phyloP scores from a whole-genome alignment of 306 rosid species.

The Myrica gale region DNA sequence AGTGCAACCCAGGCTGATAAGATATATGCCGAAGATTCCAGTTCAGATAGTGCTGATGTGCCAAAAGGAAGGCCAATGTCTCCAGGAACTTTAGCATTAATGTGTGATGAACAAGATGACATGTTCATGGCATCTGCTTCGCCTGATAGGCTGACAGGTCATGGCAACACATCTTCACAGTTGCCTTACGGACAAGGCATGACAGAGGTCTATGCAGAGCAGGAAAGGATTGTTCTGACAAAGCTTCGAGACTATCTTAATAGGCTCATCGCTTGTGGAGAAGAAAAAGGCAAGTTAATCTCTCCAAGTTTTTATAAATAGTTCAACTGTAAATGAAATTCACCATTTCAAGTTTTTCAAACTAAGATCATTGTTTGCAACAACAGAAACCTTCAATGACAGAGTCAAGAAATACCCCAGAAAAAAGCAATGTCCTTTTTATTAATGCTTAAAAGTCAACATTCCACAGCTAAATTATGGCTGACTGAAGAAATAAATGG shows the following conservation, averaged over 20 bases:
- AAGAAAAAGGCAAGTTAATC: slow-evolving; percentile 78
- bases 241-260: slow-evolving; percentile 85
- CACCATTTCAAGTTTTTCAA: not conserved
- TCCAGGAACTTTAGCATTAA: slow-evolving; percentile 96
- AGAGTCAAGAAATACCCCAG: not conserved
- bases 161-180: slow-evolving; percentile 61
- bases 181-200: slow-evolving; percentile 69
- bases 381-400: not conserved
- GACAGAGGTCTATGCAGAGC: slow-evolving; percentile 79
- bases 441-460: not conserved
- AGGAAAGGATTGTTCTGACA: slow-evolving; percentile 76
- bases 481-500: not conserved
- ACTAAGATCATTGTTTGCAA: not conserved
- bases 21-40: slow-evolving; percentile 60
- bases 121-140: slow-evolving; percentile 79
- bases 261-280: slow-evolving; percentile 90
- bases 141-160: slow-evolving; percentile 53
- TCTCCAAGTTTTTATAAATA: not conserved
- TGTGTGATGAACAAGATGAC: slow-evolving; percentile 96
- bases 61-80: slow-evolving; percentile 83
- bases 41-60: slow-evolving; percentile 70
- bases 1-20: slow-evolving; percentile 71
- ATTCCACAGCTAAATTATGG: not conserved
- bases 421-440: not conserved
- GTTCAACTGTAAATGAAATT: not conserved